phyloP scores from a whole-genome alignment of 495 filamentous ascomycete species.

The Xylaria curta region DNA sequence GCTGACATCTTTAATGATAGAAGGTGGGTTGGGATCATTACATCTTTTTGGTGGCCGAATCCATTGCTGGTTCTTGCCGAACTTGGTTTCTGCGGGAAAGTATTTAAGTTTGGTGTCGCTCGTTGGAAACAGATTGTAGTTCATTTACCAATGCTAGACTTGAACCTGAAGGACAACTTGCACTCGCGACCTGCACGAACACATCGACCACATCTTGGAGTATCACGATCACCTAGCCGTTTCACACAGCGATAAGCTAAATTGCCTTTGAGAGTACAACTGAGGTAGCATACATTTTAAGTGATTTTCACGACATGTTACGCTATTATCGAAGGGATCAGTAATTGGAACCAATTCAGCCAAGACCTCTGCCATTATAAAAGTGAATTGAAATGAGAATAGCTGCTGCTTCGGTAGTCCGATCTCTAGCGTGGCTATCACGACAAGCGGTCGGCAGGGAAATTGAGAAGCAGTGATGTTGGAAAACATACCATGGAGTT shows the following conservation, averaged over 20 bases:
- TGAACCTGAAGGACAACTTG: constrained; percentile 42
- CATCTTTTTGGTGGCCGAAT: constrained; percentile 33
- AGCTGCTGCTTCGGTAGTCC: neutral
- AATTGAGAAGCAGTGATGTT: neutral
- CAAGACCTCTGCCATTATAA: neutral
- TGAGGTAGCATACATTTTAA: constrained; percentile 47
- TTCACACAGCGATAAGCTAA: constrained; percentile 6
- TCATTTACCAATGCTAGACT: constrained; percentile 35
- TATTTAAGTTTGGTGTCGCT: constrained; percentile 15
- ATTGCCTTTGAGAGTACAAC: neutral
- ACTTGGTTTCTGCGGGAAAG: constrained; percentile 31
- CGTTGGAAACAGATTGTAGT: neutral
- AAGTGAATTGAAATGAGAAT: neutral
- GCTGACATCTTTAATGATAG: neutral
- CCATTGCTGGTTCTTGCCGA: constrained; percentile 37
- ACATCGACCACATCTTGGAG: constrained; percentile 52
- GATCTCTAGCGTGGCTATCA: neutral
- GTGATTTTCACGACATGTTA: constrained; percentile 54
- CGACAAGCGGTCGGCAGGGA: neutral
- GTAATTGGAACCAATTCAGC: constrained; percentile 16
- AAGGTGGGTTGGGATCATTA: constrained; percentile 23
- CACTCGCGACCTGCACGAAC: constrained; percentile 41
- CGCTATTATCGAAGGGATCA: constrained; percentile 39
- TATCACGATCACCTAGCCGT: constrained; percentile 49
- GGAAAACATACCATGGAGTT: constrained; percentile 38